Percentiles rank a stretch among this genome's conserved stretches.
Evolutionary conservation across 805 yeast genomes (phyloP).

Genomic region (Kockiozyma suomiensis): DNA sequence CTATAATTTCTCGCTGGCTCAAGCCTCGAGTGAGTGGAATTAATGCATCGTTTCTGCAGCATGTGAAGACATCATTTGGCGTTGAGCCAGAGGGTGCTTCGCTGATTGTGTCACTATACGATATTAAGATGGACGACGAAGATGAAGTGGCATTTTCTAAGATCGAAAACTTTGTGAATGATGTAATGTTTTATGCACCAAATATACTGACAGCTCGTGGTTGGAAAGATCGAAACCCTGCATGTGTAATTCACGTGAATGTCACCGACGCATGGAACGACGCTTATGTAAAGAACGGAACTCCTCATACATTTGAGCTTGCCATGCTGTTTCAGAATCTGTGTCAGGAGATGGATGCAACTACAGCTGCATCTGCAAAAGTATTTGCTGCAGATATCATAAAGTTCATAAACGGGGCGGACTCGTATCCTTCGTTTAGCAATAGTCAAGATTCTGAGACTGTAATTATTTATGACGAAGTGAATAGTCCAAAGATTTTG

Average conservation of each 20-base stretch:
- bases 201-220: background rate
- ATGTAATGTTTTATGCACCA: conserved; percentile 6
- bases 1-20: background rate
- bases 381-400: background rate
- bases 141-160: conserved; percentile 1
- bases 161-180: conserved; percentile 3
- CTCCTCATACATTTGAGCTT: conserved; percentile 16
- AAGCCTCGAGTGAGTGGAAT: background rate
- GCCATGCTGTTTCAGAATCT: conserved; percentile 14
- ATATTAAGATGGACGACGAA: background rate
- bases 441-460: background rate
- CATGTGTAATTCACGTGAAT: background rate
- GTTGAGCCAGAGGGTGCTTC: background rate
- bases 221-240: conserved; percentile 4
- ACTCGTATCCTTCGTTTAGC: background rate
- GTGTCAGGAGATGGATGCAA: background rate
- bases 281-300: background rate
- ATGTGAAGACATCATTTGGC: background rate
- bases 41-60: background rate
- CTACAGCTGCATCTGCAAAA: background rate
- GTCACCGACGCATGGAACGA: background rate
- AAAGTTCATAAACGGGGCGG: background rate
- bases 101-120: background rate
- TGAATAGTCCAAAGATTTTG: background rate
- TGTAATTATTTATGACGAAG: background rate